Conservation (phyloP, 768 basidiomycete genomes). For the Mycena polygramma region DNA sequence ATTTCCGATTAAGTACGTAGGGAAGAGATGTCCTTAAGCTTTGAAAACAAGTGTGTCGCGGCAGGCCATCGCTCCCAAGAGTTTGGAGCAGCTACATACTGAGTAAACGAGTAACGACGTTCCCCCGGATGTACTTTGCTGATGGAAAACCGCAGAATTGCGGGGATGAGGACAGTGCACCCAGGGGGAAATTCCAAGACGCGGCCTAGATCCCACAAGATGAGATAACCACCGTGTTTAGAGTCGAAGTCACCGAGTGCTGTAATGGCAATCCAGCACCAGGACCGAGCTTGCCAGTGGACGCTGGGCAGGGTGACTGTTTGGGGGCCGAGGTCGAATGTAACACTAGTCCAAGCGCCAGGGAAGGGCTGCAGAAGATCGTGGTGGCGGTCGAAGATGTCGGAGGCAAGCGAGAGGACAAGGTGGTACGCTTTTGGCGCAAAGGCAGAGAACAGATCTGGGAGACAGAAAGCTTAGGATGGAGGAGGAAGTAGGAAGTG, state of each 20-base stretch:
- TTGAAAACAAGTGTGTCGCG: background rate
- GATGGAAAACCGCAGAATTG: background rate
- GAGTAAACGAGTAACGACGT: background rate
- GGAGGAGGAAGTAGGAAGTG: background rate
- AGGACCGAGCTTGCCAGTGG: background rate
- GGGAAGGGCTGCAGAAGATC: background rate
- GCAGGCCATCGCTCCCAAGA: background rate
- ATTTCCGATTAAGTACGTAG: background rate
- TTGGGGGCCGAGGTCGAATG: background rate
- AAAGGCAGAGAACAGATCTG: background rate
- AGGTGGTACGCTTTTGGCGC: background rate
- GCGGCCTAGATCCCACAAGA: background rate
- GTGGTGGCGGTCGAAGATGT: background rate
- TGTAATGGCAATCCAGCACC: background rate
- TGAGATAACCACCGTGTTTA: background rate
- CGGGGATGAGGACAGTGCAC: background rate
- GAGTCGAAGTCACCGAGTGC: background rate
- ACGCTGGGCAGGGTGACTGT: background rate
- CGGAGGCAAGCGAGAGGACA: background rate
- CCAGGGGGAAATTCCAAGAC: slow-evolving; percentile 2
- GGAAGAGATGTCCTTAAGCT: background rate
- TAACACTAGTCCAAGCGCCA: background rate
- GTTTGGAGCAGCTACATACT: background rate
- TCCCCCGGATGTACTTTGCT: background rate
- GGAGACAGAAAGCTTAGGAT: background rate